These are phyloP conservation scores for Ogataea chonburiensis DNA, from an alignment of 805 yeast species.

Conservation along the genomic window DNA sequence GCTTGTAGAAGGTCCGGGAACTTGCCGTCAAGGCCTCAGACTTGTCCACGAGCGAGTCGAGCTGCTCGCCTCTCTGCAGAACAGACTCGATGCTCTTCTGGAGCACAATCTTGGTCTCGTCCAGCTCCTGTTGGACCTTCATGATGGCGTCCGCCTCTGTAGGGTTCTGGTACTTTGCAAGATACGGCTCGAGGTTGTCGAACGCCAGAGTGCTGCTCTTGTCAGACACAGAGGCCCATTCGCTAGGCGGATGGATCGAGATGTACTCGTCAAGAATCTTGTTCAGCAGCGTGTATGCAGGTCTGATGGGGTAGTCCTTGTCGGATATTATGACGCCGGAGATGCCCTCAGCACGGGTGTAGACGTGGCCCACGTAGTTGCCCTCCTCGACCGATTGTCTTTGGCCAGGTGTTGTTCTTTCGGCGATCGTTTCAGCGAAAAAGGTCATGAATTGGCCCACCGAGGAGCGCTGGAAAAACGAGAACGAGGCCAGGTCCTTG, in stretches of 20 bases:
- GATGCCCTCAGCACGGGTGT: conserved; percentile 83
- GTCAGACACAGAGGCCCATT: conserved; percentile 59
- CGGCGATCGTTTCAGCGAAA: conserved; percentile 86
- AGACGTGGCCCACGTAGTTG: conserved; percentile 86
- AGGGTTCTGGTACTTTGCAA: conserved; percentile 92
- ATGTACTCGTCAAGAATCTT: conserved; percentile 89
- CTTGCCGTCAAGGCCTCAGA: conserved; percentile 87
- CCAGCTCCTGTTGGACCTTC: conserved; percentile 97
- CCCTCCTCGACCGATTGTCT: conserved; percentile 95
- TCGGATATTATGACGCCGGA: conserved; percentile 92
- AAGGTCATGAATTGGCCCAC: conserved; percentile 95
- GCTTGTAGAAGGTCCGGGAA: conserved; percentile 93
- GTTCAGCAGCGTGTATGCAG: conserved; percentile 90
- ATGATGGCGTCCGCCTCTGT: conserved; percentile 93
- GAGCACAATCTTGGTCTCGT: conserved; percentile 93
- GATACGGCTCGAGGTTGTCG: conserved; percentile 63
- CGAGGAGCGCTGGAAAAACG: conserved; percentile 73
- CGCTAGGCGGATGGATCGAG: conserved; percentile 69
- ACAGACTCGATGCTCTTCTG: conserved; percentile 95
- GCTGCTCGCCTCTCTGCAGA: conserved; percentile 92
- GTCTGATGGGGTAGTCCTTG: conserved; percentile 94
- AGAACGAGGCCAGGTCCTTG: conserved; percentile 79
- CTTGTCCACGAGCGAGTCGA: conserved; percentile 92
- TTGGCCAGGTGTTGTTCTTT: conserved; percentile 84
- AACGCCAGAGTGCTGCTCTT: conserved; percentile 47